Percentiles rank a stretch among this genome's conserved stretches.
Conservation (phyloP, 441 rosid species). For the Brassica balearica region DNA sequence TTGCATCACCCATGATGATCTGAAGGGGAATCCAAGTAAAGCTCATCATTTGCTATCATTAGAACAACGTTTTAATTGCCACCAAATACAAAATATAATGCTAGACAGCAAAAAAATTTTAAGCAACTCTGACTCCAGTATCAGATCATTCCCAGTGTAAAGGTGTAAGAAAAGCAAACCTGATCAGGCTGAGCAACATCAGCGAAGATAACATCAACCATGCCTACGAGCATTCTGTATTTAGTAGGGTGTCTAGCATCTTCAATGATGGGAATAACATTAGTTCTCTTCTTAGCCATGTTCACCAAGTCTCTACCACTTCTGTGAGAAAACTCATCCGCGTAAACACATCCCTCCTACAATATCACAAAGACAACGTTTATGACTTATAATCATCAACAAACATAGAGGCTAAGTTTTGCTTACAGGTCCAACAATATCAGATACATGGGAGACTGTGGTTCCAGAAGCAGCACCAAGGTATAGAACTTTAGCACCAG, state of each 20-base stretch:
- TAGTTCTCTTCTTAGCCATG: constrained; percentile 94
- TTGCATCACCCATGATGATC: constrained; percentile 72
- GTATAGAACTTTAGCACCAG: constrained; percentile 92
- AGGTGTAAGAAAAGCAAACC: constrained; percentile 50
- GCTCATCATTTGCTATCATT: constrained; percentile 58
- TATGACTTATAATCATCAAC: too few relatives aligned
- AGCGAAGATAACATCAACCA: constrained; percentile 95
- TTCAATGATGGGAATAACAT: constrained; percentile 88
- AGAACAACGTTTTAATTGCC: neutral
- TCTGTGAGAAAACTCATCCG: constrained; percentile 90
- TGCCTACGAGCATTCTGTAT: constrained; percentile 89
- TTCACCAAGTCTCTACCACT: constrained; percentile 96
- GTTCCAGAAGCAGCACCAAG: constrained; percentile 99
- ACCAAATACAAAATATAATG: neutral
- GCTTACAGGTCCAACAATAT: constrained; percentile 90
- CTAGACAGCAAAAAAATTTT: neutral
- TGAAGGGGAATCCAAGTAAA: constrained; percentile 92
- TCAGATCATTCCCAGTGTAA: neutral
- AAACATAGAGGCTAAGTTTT: neutral
- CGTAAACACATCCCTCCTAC: constrained; percentile 83
- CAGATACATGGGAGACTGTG: constrained; percentile 95
- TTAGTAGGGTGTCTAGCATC: constrained; percentile 96
- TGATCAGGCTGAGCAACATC: constrained; percentile 99
- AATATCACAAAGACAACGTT: neutral
- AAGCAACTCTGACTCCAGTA: neutral